Conservation (phyloP, 306 rosid genomes). For the Glycine soja region DNA sequence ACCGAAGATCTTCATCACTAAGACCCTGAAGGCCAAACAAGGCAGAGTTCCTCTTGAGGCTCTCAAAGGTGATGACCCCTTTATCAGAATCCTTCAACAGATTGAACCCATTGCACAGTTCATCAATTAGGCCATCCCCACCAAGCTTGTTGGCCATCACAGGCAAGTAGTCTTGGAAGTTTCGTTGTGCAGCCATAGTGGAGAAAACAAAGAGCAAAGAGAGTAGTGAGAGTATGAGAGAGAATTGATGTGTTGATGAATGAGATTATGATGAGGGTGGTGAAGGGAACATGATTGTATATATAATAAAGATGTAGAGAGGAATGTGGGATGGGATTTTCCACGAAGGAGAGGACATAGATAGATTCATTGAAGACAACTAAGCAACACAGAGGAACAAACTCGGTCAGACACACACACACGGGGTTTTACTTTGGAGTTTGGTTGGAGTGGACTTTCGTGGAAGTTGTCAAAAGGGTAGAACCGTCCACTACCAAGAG, state of each 20-base stretch:
- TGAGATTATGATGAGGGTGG: background rate
- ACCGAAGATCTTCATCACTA: constrained; percentile 70
- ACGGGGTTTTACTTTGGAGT: background rate
- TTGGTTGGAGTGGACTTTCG: constrained; percentile 40
- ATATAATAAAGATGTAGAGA: constrained; percentile 2
- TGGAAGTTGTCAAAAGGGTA: constrained; percentile 55
- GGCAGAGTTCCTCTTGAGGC: constrained; percentile 79
- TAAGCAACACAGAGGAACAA: constrained; percentile 47
- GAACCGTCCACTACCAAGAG: constrained; percentile 27
- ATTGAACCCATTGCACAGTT: constrained; percentile 78
- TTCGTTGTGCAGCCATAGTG: constrained; percentile 59
- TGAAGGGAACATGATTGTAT: constrained; percentile 39
- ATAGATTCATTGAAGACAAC: constrained; percentile 68
- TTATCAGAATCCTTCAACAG: constrained; percentile 63
- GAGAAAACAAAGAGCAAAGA: background rate
- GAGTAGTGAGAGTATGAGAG: constrained; percentile 8
- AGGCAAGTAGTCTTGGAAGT: constrained; percentile 74
- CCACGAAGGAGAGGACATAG: constrained; percentile 64
- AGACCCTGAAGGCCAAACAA: constrained; percentile 69
- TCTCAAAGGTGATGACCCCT: constrained; percentile 75
- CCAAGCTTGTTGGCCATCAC: constrained; percentile 83
- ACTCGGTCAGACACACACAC: constrained; percentile 36
- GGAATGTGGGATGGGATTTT: constrained; percentile 47
- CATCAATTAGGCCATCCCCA: constrained; percentile 78
- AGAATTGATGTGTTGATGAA: constrained; percentile 30